These are phyloP conservation scores for Limnanthes douglasii DNA, from an alignment of 345 rosid genomes.

Conservation along the genomic window DNA sequence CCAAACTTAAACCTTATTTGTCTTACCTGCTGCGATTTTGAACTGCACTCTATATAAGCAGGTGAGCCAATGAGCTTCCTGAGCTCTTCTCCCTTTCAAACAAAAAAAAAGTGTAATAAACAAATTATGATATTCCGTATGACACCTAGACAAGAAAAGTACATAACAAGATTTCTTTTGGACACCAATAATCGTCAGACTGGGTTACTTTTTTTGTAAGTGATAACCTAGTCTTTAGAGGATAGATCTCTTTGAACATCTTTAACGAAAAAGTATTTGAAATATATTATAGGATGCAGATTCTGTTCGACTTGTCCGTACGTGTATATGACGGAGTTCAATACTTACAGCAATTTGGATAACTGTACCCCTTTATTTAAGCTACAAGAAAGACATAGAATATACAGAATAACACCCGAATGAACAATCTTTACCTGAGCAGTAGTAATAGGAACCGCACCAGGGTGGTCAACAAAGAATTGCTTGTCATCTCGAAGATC, in stretches of 20 bases:
- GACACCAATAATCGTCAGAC: too few relatives aligned
- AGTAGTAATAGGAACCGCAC: conserved; percentile 77
- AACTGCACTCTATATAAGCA: conserved; percentile 89
- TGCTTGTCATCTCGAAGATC: conserved; percentile 95
- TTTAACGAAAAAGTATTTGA: too few relatives aligned
- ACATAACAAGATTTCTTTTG: too few relatives aligned
- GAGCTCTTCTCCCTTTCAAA: conserved; percentile 77
- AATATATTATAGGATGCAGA: too few relatives aligned
- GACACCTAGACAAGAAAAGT: too few relatives aligned
- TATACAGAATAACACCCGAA: neutral
- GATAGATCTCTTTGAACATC: too few relatives aligned
- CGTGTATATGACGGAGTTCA: too few relatives aligned
- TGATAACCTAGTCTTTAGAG: neutral
- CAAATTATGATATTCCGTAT: too few relatives aligned
- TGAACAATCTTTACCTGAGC: conserved; percentile 35
- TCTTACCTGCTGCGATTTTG: conserved; percentile 80
- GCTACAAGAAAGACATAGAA: neutral
- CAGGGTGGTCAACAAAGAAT: conserved; percentile 83
- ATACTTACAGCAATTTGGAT: too few relatives aligned
- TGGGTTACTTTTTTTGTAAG: neutral
- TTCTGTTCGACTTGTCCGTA: too few relatives aligned
- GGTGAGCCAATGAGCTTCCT: conserved; percentile 70
- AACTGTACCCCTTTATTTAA: too few relatives aligned
- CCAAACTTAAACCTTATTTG: too few relatives aligned
- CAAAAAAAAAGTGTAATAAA: neutral